Base-by-base conservation (phyloP, 148 eudicot genomes). In the Silene conica region DNA sequence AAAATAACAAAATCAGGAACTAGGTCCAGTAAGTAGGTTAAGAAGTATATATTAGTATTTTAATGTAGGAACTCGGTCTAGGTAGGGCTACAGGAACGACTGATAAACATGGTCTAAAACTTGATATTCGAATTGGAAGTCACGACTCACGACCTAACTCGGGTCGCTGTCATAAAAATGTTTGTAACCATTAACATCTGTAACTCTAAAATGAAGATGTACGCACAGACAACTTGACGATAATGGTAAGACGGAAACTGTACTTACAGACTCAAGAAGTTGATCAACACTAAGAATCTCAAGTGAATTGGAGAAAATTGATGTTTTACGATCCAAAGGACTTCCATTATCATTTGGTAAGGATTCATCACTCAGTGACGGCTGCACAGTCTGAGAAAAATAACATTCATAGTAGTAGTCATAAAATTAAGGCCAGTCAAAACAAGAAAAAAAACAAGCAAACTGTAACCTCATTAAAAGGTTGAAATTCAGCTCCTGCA, bases 261-360 rank as follows among this genome's bases (percentile, higher is more conserved):
- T 58, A 82, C 97, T 83, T 75, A 92, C 97, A 52, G 97, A 92
- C 60, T 92, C 97, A 78, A 92, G 83, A 59, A 92, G 95, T 83
- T 92, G 92, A 87, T 87, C 88, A 50, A 92, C 97, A 75, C 86
- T 90, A 41, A 90, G 81, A 80, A 92, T 76, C 63, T 90, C 97
- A 65, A 87, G 85, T 50, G 92, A 84, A 69, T 80, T 83, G 66
- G 84, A 75, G 34, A 89, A 87, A 22, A 75, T 80, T 13, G 97
- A 88, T 70, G 88, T 84, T 81, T 81, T 87, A 43, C 86, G 96
- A 63, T 83, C 92, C 55, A 92, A 92, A 31, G 82, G 89, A 76
- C 87, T 85, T 74, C 86, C 95, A 82, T 55, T 80, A 54, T 83
- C 86, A 74, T 88, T 95, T 70, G 79, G 75, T 58, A 83, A 83